phyloP scores from a whole-genome alignment of 192 early-diverging fungal genomes.

The Coemansia sp. region DNA sequence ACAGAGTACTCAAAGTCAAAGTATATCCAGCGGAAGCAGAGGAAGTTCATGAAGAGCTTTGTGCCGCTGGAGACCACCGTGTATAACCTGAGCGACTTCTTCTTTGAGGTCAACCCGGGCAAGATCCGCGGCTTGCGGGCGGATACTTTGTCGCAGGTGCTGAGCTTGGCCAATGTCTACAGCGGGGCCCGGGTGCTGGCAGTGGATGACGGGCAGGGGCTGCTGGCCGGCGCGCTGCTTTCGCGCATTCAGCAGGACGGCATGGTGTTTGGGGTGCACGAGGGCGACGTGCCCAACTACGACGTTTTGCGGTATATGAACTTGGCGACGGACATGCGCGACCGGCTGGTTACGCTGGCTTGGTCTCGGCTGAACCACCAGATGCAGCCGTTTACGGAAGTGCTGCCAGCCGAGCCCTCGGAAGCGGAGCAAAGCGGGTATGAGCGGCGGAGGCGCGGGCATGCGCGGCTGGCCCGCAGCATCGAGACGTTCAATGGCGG shows the following conservation, averaged over 20 bases:
- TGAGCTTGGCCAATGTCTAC: constrained; percentile 80
- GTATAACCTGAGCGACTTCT: constrained; percentile 74
- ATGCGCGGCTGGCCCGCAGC: constrained; percentile 51
- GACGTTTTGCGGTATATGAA: constrained; percentile 78
- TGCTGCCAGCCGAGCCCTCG: constrained; percentile 51
- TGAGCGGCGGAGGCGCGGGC: constrained; percentile 56
- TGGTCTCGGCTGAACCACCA: constrained; percentile 68
- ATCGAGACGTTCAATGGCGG: constrained; percentile 57
- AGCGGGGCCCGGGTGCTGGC: constrained; percentile 67
- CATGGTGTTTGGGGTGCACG: constrained; percentile 68
- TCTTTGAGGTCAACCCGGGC: constrained; percentile 69
- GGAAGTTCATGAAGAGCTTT: constrained; percentile 85
- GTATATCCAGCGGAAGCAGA: constrained; percentile 84
- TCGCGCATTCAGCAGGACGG: constrained; percentile 73
- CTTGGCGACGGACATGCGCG: constrained; percentile 54
- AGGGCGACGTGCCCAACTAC: constrained; percentile 69
- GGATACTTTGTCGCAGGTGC: constrained; percentile 89
- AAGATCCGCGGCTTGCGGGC: constrained; percentile 75
- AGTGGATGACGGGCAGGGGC: constrained; percentile 89
- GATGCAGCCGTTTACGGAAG: constrained; percentile 57
- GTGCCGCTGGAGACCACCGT: constrained; percentile 73
- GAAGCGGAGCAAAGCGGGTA: constrained; percentile 56
- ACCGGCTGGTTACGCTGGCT: constrained; percentile 63
- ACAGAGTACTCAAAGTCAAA: constrained; percentile 95
- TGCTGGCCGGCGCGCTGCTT: constrained; percentile 75